Conservation (phyloP, 208 protist genomes). For the Trypanosomatidae sp. region DNA sequence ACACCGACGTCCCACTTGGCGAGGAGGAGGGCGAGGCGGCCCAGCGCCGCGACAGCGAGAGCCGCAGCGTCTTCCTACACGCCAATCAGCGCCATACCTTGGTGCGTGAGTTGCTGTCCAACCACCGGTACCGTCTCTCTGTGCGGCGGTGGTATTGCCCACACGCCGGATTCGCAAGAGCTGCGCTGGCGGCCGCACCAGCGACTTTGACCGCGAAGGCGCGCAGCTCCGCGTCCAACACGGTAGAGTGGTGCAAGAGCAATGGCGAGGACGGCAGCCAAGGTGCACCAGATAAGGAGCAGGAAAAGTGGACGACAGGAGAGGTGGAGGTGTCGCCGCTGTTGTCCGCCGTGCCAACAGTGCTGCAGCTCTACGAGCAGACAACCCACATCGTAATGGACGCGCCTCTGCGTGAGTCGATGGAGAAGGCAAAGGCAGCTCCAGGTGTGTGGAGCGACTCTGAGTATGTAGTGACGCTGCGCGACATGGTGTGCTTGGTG, state of each 20-base stretch:
- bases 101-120: slow-evolving; percentile 65
- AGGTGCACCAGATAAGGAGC: neutral
- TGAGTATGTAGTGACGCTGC: slow-evolving; percentile 72
- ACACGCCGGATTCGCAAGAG: slow-evolving; percentile 40
- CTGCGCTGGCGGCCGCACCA: neutral
- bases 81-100: slow-evolving; percentile 54
- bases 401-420: slow-evolving; percentile 35
- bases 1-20: slow-evolving; percentile 59
- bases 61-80: slow-evolving; percentile 39
- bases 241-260: neutral
- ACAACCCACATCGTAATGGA: slow-evolving; percentile 13
- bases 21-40: slow-evolving; percentile 35
- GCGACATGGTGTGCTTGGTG: slow-evolving; percentile 74
- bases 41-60: slow-evolving; percentile 15
- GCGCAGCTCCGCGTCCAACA: slow-evolving; percentile 5
- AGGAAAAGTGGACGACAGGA: neutral
- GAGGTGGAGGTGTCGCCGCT: neutral
- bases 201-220: slow-evolving; percentile 1
- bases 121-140: slow-evolving; percentile 76
- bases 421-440: slow-evolving; percentile 45
- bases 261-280: neutral
- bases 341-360: neutral
- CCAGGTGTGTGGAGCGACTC: slow-evolving; percentile 81
- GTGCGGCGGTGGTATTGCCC: slow-evolving; percentile 91
- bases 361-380: slow-evolving; percentile 15